These are phyloP conservation scores for Entomophthora muscae DNA, from an alignment of 371 early-diverging fungal genomes.

Conservation along the genomic window DNA sequence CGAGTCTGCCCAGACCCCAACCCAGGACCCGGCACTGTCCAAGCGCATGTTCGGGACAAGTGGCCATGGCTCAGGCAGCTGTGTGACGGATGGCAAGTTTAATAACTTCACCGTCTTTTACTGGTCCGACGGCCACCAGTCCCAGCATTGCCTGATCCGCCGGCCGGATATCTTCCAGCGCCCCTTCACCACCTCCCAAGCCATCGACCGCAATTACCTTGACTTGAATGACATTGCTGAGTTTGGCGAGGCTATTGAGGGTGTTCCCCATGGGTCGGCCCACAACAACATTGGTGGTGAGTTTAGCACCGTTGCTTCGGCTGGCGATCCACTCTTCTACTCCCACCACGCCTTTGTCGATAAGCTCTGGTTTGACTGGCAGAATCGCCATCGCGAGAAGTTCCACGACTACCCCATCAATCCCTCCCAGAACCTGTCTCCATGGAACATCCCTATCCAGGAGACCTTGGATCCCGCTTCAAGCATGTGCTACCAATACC, in stretches of 20 bases:
- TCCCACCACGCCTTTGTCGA: constrained; percentile 10
- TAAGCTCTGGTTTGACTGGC: constrained; percentile 9
- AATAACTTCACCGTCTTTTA: background rate
- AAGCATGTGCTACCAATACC: constrained; percentile 3
- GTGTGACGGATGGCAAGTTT: background rate
- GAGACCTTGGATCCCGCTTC: background rate
- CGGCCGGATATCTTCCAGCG: background rate
- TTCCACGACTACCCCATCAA: background rate
- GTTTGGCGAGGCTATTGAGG: constrained; percentile 15
- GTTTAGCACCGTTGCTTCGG: background rate
- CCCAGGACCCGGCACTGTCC: background rate
- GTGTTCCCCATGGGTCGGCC: constrained; percentile 23
- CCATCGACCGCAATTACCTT: background rate
- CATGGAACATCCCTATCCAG: background rate
- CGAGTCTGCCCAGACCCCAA: background rate
- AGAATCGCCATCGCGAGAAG: background rate
- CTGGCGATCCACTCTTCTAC: background rate
- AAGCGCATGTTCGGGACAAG: background rate
- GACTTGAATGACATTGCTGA: background rate
- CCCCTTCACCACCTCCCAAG: background rate
- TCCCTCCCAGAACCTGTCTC: background rate
- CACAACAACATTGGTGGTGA: constrained; percentile 25
- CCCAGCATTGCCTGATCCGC: background rate
- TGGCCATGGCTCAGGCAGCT: background rate
- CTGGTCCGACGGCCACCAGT: background rate